Conservation (phyloP, 495 filamentous ascomycete species). For the Lindgomyces ingoldianus region DNA sequence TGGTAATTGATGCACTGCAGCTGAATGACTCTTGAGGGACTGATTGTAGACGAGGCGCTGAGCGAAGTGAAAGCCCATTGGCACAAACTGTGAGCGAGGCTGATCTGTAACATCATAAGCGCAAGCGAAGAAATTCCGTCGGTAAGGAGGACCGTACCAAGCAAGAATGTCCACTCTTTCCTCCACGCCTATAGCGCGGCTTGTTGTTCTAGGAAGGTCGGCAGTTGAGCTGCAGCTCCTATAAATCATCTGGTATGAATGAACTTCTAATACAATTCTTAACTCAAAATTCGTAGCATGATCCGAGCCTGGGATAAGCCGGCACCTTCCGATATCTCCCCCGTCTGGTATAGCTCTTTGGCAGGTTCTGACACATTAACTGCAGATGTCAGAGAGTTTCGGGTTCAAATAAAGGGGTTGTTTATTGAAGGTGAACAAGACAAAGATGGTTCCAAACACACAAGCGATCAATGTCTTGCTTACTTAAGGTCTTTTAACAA, state of each 20-base stretch:
- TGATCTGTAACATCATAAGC: conserved; percentile 42
- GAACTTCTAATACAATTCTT: conserved; percentile 52
- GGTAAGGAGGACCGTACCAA: conserved; percentile 39
- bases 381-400: neutral
- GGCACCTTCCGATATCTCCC: conserved; percentile 48
- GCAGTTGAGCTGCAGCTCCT: conserved; percentile 37
- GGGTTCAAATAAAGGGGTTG: no score
- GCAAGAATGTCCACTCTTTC: conserved; percentile 47
- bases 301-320: conserved; percentile 45
- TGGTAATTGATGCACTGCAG: conserved; percentile 45
- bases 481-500: no score
- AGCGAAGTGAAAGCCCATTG: conserved; percentile 54
- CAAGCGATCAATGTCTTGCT: no score
- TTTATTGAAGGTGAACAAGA: conserved; percentile 49
- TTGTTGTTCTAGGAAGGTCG: conserved; percentile 45
- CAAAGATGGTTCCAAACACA: no score
- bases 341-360: conserved; percentile 46
- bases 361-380: conserved; percentile 52
- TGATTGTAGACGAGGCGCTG: conserved; percentile 50
- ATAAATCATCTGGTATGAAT: conserved; percentile 53
- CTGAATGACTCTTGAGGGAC: conserved; percentile 46
- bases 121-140: neutral
- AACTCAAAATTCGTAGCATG: conserved; percentile 51
- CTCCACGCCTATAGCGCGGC: conserved; percentile 47
- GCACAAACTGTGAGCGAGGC: conserved; percentile 52